A percentile compares a stretch with the other conserved stretches of the same genome.
These are phyloP conservation scores for Tylopilus cervinicoccineus DNA, from an alignment of 768 basidiomycete genomes.

Conservation along the genomic window DNA sequence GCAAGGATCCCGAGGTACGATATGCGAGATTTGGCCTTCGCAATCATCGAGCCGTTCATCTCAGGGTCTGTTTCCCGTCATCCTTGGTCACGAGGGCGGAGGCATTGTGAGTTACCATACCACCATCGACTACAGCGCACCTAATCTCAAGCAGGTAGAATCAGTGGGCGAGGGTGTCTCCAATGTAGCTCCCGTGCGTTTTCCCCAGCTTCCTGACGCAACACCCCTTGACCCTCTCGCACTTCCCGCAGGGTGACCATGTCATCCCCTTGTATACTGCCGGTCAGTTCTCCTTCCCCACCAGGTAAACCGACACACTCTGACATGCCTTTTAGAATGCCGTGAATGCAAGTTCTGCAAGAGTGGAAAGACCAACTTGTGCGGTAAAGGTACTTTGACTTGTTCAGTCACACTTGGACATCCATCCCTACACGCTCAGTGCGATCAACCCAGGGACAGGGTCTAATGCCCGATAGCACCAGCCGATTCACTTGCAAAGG, in stretches of 20 bases:
- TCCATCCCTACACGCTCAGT: slow-evolving; percentile 42
- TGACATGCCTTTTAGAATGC: slow-evolving; percentile 55
- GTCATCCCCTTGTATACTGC: slow-evolving; percentile 97
- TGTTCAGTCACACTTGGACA: not conserved
- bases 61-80: slow-evolving; percentile 86
- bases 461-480: slow-evolving; percentile 89
- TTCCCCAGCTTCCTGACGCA: not conserved
- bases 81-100: slow-evolving; percentile 94
- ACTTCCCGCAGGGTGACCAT: slow-evolving; percentile 70
- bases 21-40: slow-evolving; percentile 1
- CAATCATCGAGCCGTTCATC: slow-evolving; percentile 11
- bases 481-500: slow-evolving; percentile 89
- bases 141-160: slow-evolving; percentile 66
- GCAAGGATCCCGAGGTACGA: slow-evolving; percentile 87
- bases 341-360: slow-evolving; percentile 99
- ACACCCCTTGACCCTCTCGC: not conserved
- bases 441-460: slow-evolving; percentile 89
- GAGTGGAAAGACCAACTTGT: slow-evolving; percentile 98
- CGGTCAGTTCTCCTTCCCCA: slow-evolving; percentile 43
- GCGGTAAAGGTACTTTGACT: slow-evolving; percentile 65
- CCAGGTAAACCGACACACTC: not conserved
- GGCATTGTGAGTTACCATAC: slow-evolving; percentile 60
- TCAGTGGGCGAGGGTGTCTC: slow-evolving; percentile 97
- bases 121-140: not conserved
- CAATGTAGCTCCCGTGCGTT: slow-evolving; percentile 52